Percentiles rank a stretch among this genome's conserved stretches.
Evolutionary conservation across 1,284 basidiomycete genomes (phyloP).

Genomic region (Cutaneotrichosporon daszewskae): DNA sequence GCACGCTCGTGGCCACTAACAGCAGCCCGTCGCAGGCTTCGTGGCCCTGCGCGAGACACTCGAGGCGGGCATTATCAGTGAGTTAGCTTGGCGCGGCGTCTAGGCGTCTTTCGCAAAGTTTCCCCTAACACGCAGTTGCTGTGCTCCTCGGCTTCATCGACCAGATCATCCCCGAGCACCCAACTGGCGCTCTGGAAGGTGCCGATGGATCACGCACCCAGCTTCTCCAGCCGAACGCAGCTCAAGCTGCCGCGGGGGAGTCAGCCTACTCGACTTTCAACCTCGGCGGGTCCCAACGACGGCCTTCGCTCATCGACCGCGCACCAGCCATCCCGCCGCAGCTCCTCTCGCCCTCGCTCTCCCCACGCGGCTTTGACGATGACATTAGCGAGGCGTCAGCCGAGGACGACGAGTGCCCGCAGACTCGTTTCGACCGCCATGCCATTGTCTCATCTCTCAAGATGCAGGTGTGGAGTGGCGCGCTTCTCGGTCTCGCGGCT

Average conservation of each 20-base stretch:
- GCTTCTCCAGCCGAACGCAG: slow-evolving; percentile 1
- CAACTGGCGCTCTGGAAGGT: background rate
- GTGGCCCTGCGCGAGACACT: slow-evolving; percentile 84
- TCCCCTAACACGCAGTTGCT: too few relatives aligned
- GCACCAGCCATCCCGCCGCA: slow-evolving; percentile 13
- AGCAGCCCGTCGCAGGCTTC: slow-evolving; percentile 57
- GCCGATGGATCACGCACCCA: slow-evolving; percentile 5
- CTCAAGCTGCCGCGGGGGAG: background rate
- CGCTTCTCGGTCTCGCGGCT: slow-evolving; percentile 61
- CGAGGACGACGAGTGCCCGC: slow-evolving; percentile 9
- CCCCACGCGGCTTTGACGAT: slow-evolving; percentile 1
- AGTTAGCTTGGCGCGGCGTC: slow-evolving; percentile 3
- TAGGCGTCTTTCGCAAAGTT: background rate
- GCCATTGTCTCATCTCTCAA: slow-evolving; percentile 25
- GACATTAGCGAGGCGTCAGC: slow-evolving; percentile 8
- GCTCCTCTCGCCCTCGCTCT: slow-evolving; percentile 11
- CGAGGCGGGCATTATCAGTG: slow-evolving; percentile 78
- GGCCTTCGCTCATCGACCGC: background rate
- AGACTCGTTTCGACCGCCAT: slow-evolving; percentile 6
- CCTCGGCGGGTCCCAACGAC: background rate
- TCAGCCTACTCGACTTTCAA: slow-evolving; percentile 11
- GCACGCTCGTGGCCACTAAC: background rate
- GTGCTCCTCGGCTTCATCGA: slow-evolving; percentile 78
- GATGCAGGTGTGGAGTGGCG: slow-evolving; percentile 67
- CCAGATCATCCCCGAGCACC: slow-evolving; percentile 54